Conservation (phyloP, 139 green algal species). For the Yamagishiella unicocca region DNA sequence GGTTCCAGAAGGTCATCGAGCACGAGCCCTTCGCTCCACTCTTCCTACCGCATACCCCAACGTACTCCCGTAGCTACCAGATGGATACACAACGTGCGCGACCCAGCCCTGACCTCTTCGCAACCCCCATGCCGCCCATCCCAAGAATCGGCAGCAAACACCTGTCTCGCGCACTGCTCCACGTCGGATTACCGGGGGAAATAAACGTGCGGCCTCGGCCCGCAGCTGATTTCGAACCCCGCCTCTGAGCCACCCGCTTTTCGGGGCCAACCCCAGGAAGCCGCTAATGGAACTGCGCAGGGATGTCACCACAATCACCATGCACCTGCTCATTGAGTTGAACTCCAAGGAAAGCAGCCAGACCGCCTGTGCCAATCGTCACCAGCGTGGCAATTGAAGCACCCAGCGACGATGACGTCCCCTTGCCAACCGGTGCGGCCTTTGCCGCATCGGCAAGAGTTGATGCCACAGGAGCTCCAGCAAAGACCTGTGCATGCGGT, state of each 20-base stretch:
- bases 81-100: too few species aligned
- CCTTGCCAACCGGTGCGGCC: neutral
- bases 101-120: too few species aligned
- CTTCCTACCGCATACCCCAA: too few species aligned
- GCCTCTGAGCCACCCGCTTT: too few species aligned
- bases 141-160: neutral
- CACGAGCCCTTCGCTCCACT: too few species aligned
- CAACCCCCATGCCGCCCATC: too few species aligned
- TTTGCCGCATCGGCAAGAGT: neutral
- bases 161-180: too few species aligned
- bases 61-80: too few species aligned
- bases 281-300: neutral
- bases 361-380: neutral
- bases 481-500: neutral
- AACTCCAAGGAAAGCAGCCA: slow-evolving; percentile 7
- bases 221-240: too few species aligned
- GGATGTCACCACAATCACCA: neutral
- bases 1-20: neutral
- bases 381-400: neutral
- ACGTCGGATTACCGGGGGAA: too few species aligned
- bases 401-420: neutral
- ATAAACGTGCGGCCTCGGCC: too few species aligned
- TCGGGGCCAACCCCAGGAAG: neutral
- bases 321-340: slow-evolving; percentile 35
- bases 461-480: too few species aligned